These are phyloP conservation scores for Coccinonectria pachysandricola DNA, from an alignment of 2,329 filamentous ascomycete species.

Conservation along the genomic window DNA sequence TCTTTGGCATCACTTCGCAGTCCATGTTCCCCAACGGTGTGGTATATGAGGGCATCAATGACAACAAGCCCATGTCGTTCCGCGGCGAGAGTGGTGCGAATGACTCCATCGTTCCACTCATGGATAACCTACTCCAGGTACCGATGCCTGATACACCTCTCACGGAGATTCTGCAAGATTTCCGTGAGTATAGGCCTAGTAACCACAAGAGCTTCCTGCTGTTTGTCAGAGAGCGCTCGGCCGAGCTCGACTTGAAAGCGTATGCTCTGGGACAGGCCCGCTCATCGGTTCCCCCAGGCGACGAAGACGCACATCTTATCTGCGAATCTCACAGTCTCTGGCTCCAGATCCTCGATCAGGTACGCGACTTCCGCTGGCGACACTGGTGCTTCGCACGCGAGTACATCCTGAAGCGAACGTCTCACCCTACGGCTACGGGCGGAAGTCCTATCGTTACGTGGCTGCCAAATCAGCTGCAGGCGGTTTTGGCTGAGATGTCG, in stretches of 20 bases:
- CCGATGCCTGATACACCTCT: constrained; percentile 83
- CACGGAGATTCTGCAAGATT: constrained; percentile 79
- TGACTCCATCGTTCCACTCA: constrained; percentile 84
- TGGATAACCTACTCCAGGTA: constrained; percentile 79
- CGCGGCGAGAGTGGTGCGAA: constrained; percentile 90
- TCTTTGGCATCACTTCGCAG: constrained; percentile 89
- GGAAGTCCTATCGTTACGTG: constrained; percentile 77
- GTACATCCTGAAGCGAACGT: constrained; percentile 71
- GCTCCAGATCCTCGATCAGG: constrained; percentile 58
- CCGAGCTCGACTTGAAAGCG: constrained; percentile 42
- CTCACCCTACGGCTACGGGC: constrained; percentile 68
- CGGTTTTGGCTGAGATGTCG: constrained; percentile 62
- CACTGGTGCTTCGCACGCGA: constrained; percentile 81
- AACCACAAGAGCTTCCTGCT: constrained; percentile 81
- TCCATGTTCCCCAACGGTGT: constrained; percentile 92
- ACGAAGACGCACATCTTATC: constrained; percentile 32
- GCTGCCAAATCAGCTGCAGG: constrained; percentile 71
- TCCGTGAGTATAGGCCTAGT: constrained; percentile 77
- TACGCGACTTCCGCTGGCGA: constrained; percentile 72
- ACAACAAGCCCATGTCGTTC: constrained; percentile 63
- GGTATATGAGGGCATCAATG: constrained; percentile 73
- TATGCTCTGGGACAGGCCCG: constrained; percentile 39
- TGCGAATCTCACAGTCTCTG: constrained; percentile 48
- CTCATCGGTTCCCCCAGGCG: constrained; percentile 10
- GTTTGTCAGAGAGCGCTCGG: constrained; percentile 48